Evolutionary conservation across 805 yeast genomes (phyloP), one percentile per base, ranked within the genome.

Genomic region (Peterozyma toletana): DNA sequence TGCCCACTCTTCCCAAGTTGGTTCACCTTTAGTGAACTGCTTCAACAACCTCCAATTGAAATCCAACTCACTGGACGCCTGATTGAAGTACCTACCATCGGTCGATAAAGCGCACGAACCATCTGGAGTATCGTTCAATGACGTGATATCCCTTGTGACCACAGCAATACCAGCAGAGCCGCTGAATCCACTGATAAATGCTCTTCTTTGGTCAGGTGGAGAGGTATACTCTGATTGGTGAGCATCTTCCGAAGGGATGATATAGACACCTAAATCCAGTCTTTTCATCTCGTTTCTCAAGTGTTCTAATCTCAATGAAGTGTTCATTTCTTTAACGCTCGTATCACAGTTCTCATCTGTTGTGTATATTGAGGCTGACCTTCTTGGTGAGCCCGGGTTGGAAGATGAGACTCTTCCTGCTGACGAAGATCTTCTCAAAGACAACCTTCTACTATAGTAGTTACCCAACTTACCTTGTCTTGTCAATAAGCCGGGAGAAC

Each of bases 401-500:
- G 71, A 67, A 49, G 63, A 67, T 33, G 63, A 55, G 11, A 67
- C 60, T 9, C 57, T 64, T 34, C 58, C 53, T 21, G 27, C 27
- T 2, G 66, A 55, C 9, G 52, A 42, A 1, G 63, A 44, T 41
- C 47, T 39, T 14, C 56, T 58, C 49, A 56, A 49, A 15, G 55
- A 52, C 53, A 64, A 57, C 38, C 64, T 51, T 39, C 55, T 60
- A 35, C 55, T 44, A 40, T 60, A 67, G 29, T 73, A 57, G 0
- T 84, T 71, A 15, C 84, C 71, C 52, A 86, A 68, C 53, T 82
- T 71, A 55, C 76, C 77, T 48, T 71, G 75, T 55, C 95, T 71
- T 30, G 88, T 79, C 39, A 86, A 62, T 37, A 86, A 66, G 3
- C 95, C 95, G 4, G 93, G 93, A 0, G 91, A 83, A 58, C 95